A percentile compares a stretch with the other conserved stretches of the same genome.
Conservation (phyloP, 768 basidiomycete genomes). For the Trametes sanguinea region DNA sequence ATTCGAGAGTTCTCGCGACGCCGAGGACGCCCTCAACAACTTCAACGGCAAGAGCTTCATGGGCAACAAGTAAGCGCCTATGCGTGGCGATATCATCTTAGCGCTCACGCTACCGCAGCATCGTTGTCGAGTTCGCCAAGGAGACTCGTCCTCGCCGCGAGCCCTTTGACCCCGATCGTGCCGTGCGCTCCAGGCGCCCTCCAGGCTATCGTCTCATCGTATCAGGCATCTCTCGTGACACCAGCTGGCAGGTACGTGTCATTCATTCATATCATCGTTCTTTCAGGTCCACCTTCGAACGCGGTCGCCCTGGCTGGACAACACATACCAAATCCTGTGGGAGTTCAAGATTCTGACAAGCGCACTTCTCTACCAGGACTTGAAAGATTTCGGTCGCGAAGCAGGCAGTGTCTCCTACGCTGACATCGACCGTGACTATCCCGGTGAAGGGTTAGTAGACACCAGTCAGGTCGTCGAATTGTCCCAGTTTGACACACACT, state of each 20-base stretch:
- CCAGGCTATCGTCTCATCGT: constrained; percentile 84
- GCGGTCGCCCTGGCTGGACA: not conserved
- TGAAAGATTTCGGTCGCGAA: constrained; percentile 97
- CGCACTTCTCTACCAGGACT: constrained; percentile 64
- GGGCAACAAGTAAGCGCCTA: constrained; percentile 68
- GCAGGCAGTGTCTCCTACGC: constrained; percentile 93
- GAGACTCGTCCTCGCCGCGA: constrained; percentile 87
- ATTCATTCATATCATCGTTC: constrained; percentile 24
- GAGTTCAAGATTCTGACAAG: constrained; percentile 26
- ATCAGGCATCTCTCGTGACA: constrained; percentile 87
- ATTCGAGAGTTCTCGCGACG: constrained; percentile 91
- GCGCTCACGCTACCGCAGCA: constrained; percentile 46
- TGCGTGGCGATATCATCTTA: not conserved
- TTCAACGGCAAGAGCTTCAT: constrained; percentile 90
- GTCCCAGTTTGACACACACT: not conserved
- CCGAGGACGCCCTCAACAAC: constrained; percentile 87
- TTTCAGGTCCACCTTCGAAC: not conserved
- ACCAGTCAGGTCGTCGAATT: not conserved
- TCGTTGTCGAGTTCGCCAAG: constrained; percentile 96
- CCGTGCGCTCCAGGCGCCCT: constrained; percentile 71
- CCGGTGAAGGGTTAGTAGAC: constrained; percentile 79
- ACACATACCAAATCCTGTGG: not conserved
- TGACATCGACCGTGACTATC: constrained; percentile 86
- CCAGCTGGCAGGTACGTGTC: constrained; percentile 95
- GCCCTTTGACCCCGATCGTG: constrained; percentile 63